Percentiles rank a stretch among this genome's conserved stretches.
These are phyloP conservation scores for Glycine soja DNA, from an alignment of 306 rosid species.

Conservation along the genomic window DNA sequence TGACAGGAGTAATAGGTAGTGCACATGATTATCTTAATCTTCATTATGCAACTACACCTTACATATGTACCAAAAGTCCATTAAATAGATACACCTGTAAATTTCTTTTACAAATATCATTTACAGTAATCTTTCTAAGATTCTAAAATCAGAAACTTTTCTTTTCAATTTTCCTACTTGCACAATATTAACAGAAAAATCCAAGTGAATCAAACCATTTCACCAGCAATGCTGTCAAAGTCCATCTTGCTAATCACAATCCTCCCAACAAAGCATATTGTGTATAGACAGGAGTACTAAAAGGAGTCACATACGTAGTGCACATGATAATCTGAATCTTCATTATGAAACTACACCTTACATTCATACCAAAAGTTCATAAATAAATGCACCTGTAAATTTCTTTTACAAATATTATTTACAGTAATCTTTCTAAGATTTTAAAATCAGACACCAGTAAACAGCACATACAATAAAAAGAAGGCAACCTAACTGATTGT, in stretches of 20 bases:
- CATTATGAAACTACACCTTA: conserved; percentile 43
- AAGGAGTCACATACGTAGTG: conserved; percentile 33
- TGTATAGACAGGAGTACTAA: conserved; percentile 33
- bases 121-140: conserved; percentile 20
- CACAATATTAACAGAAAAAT: conserved; percentile 15
- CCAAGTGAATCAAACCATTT: conserved; percentile 43
- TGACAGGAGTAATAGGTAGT: conserved; percentile 7
- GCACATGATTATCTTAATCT: conserved; percentile 27
- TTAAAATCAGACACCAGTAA: conserved; percentile 38
- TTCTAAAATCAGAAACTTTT: conserved; percentile 35
- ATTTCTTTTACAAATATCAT: conserved; percentile 42
- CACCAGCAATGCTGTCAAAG: conserved; percentile 48
- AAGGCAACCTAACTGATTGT: conserved; percentile 37
- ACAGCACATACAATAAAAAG: conserved; percentile 29
- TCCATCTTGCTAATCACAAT: conserved; percentile 42
- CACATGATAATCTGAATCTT: conserved; percentile 37
- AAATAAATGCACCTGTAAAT: conserved; percentile 39
- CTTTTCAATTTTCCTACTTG: background rate
- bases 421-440: conserved; percentile 18
- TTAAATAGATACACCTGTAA: conserved; percentile 35
- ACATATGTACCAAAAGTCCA: conserved; percentile 40
- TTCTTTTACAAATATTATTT: conserved; percentile 44
- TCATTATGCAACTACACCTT: conserved; percentile 36
- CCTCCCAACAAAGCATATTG: conserved; percentile 40
- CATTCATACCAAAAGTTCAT: conserved; percentile 43